Evolutionary conservation across 768 basidiomycete species (phyloP).

Genomic region (Auriculariales sp.): DNA sequence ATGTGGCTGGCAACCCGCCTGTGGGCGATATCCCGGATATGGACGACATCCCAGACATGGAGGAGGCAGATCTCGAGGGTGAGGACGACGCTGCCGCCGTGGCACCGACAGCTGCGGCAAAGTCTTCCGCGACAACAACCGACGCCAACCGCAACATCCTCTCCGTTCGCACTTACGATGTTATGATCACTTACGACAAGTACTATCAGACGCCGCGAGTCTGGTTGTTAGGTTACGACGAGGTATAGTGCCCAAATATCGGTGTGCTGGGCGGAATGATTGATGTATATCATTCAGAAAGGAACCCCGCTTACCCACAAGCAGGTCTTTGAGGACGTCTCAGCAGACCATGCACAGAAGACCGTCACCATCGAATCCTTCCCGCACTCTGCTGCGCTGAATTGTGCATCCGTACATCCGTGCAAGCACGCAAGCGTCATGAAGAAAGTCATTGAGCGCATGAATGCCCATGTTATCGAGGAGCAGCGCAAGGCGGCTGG

Average conservation of each 20-base stretch:
- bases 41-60: conserved; percentile 98
- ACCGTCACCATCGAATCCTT: conserved; percentile 98
- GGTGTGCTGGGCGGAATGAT: too few relatives aligned
- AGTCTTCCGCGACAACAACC: conserved; percentile 24
- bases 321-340: conserved; percentile 95
- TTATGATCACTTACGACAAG: conserved; percentile 99
- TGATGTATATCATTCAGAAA: conserved; percentile 39
- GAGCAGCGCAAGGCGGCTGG: conserved; percentile 43
- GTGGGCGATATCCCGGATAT: conserved; percentile 67
- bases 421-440: conserved; percentile 98
- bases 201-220: conserved; percentile 98
- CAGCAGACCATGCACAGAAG: conserved; percentile 93
- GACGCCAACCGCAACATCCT: conserved; percentile 62
- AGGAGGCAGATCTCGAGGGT: conserved; percentile 81
- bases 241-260: conserved; percentile 33
- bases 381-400: conserved; percentile 78
- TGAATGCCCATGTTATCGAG: conserved; percentile 80
- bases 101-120: conserved; percentile 27
- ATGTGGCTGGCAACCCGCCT: conserved; percentile 3
- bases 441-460: conserved; percentile 99
- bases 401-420: conserved; percentile 89
- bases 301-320: conserved; percentile 73
- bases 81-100: conserved; percentile 80
- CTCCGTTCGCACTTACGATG: conserved; percentile 96
- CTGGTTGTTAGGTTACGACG: conserved; percentile 96